phyloP scores from a whole-genome alignment of 306 rosid genomes.

The Cicer bijugum region DNA sequence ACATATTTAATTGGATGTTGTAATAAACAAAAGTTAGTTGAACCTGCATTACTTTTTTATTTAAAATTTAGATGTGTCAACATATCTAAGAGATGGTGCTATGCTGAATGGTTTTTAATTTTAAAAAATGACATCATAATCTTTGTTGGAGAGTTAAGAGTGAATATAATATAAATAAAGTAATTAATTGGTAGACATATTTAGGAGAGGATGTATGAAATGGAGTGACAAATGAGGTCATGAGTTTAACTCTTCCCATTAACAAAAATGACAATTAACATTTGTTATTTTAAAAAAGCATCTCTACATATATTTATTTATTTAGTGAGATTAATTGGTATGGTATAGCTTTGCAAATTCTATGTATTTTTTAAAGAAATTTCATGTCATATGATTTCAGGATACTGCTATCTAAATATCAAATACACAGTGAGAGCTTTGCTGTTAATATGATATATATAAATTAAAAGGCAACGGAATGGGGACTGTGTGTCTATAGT shows the following conservation, averaged over 20 bases:
- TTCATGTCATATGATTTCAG: constrained; percentile 14
- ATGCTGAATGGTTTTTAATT: not conserved
- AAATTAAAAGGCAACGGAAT: constrained; percentile 10
- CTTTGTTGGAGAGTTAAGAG: not conserved
- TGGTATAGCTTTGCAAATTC: too few relatives aligned
- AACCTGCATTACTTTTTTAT: not conserved
- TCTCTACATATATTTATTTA: too few relatives aligned
- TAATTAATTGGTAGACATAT: too few relatives aligned
- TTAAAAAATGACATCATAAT: too few relatives aligned
- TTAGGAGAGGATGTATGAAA: too few relatives aligned
- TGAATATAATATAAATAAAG: not conserved
- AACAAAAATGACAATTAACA: too few relatives aligned
- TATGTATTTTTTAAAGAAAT: not conserved
- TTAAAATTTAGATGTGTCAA: not conserved
- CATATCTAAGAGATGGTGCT: not conserved
- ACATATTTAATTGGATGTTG: not conserved
- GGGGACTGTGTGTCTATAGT: constrained; percentile 1
- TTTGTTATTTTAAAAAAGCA: too few relatives aligned
- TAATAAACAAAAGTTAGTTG: not conserved
- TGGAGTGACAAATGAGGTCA: too few relatives aligned
- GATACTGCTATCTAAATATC: not conserved
- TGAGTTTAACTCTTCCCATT: too few relatives aligned
- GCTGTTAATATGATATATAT: not conserved
- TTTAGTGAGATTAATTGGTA: too few relatives aligned
- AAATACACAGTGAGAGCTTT: constrained; percentile 5